Evolutionary conservation across 176 grass and related monocot species (phyloP).

Genomic region (Carex scoparia): DNA sequence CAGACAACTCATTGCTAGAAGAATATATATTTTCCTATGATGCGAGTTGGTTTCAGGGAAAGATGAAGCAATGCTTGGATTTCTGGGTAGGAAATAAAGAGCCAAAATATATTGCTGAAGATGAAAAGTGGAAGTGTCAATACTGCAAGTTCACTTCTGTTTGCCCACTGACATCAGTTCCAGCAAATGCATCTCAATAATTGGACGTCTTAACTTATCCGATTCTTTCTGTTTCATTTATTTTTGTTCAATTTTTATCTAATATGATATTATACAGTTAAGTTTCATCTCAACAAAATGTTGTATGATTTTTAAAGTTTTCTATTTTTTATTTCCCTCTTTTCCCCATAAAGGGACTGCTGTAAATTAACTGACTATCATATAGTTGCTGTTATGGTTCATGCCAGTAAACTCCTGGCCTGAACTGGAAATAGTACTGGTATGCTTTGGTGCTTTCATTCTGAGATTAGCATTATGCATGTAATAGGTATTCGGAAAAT

Average conservation of each 20-base stretch:
- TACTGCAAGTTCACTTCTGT: constrained; percentile 48
- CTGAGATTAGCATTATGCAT: neutral
- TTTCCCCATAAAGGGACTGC: neutral
- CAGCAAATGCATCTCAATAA: constrained; percentile 5
- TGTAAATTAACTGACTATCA: neutral
- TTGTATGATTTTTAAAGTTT: neutral
- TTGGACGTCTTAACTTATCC: neutral
- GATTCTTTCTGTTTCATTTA: constrained; percentile 8
- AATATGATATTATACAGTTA: neutral
- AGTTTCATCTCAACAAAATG: neutral
- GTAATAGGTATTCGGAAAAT: neutral
- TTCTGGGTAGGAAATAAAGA: constrained; percentile 49
- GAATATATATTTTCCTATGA: constrained; percentile 65
- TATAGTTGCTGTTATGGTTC: neutral
- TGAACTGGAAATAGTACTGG: neutral
- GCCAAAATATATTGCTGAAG: constrained; percentile 50
- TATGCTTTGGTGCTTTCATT: neutral
- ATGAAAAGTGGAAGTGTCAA: constrained; percentile 67
- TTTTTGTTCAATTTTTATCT: neutral
- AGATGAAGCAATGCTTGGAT: constrained; percentile 46
- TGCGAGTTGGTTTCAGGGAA: constrained; percentile 47
- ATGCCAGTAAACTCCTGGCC: neutral
- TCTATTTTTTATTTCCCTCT: neutral
- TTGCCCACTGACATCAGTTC: constrained; percentile 40
- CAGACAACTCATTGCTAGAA: constrained; percentile 61